phyloP scores from a whole-genome alignment of 352 stramenopile species.

The Phytophthora brassicae region DNA sequence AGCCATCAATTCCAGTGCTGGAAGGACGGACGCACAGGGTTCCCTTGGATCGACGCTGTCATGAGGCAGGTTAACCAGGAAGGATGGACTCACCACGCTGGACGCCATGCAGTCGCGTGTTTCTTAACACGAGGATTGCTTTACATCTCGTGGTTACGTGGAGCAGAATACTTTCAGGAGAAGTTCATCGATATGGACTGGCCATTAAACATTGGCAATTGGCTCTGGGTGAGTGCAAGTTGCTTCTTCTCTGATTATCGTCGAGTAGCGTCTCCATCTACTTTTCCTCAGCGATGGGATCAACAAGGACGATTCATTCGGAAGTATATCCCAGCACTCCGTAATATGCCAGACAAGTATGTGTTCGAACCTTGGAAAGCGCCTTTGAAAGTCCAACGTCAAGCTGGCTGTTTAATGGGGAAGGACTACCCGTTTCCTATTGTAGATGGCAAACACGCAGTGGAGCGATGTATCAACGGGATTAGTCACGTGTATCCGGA shows the following conservation, averaged over 20 bases:
- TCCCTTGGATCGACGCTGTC: constrained; percentile 96
- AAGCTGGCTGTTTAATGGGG: constrained; percentile 87
- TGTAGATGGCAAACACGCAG: constrained; percentile 89
- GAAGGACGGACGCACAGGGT: constrained; percentile 94
- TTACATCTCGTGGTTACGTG: constrained; percentile 93
- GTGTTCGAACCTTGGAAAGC: constrained; percentile 98
- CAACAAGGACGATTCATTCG: constrained; percentile 87
- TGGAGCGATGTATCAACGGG: constrained; percentile 90
- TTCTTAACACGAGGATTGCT: constrained; percentile 96
- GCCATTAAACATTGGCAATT: constrained; percentile 97
- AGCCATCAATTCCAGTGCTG: constrained; percentile 77
- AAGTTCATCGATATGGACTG: constrained; percentile 96
- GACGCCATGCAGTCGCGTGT: constrained; percentile 93
- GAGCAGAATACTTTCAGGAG: constrained; percentile 89
- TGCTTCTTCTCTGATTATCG: constrained; percentile 97
- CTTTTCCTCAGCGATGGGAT: constrained; percentile 95
- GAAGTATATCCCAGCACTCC: constrained; percentile 91
- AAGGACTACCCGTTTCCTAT: constrained; percentile 96
- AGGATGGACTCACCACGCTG: constrained; percentile 86
- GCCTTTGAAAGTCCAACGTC: constrained; percentile 82
- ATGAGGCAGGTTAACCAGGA: constrained; percentile 92
- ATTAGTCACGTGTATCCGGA: constrained; percentile 70
- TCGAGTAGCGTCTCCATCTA: constrained; percentile 91
- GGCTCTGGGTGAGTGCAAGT: constrained; percentile 94
- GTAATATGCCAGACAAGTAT: constrained; percentile 92